A percentile compares a stretch with the other conserved stretches of the same genome.
These are phyloP conservation scores for Camptophora hylomeconis DNA, from an alignment of 2,329 filamentous ascomycete species.

Conservation along the genomic window DNA sequence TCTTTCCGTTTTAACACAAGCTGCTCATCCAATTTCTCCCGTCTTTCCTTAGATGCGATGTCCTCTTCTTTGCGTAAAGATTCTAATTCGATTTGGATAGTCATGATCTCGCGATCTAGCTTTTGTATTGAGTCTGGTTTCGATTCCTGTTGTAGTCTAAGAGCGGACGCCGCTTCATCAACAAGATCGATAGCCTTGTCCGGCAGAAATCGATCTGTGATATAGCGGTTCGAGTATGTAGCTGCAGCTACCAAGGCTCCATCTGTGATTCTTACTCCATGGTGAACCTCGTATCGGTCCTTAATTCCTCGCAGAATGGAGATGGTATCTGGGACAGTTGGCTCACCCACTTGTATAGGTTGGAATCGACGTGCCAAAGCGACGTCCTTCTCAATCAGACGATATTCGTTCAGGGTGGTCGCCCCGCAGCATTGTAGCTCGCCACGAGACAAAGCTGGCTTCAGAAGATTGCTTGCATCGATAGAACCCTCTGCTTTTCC, in stretches of 20 bases:
- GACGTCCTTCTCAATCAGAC: constrained; percentile 89
- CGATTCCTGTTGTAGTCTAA: constrained; percentile 88
- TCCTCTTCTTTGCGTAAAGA: constrained; percentile 91
- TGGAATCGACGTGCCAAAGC: constrained; percentile 87
- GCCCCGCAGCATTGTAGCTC: constrained; percentile 93
- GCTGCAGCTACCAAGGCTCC: constrained; percentile 83
- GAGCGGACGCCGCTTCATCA: constrained; percentile 82
- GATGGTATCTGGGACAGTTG: constrained; percentile 80
- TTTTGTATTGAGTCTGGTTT: constrained; percentile 91
- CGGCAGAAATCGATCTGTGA: constrained; percentile 87
- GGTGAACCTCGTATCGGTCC: constrained; percentile 93
- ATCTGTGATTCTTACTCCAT: constrained; percentile 90
- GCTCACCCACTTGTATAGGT: constrained; percentile 85
- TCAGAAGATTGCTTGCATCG: constrained; percentile 87
- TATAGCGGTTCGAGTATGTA: constrained; percentile 86
- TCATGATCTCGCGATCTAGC: constrained; percentile 90
- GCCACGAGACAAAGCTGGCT: constrained; percentile 82
- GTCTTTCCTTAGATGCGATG: constrained; percentile 71
- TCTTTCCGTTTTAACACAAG: constrained; percentile 68
- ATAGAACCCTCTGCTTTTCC: constrained; percentile 95
- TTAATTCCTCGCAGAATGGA: constrained; percentile 94
- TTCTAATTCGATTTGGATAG: constrained; percentile 91
- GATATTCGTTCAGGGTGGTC: constrained; percentile 84
- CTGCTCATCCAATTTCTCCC: constrained; percentile 70
- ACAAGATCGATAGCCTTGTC: constrained; percentile 97